Evolutionary conservation across 169 alveolate genomes (phyloP).

Genomic region (Plasmodium ovale): DNA sequence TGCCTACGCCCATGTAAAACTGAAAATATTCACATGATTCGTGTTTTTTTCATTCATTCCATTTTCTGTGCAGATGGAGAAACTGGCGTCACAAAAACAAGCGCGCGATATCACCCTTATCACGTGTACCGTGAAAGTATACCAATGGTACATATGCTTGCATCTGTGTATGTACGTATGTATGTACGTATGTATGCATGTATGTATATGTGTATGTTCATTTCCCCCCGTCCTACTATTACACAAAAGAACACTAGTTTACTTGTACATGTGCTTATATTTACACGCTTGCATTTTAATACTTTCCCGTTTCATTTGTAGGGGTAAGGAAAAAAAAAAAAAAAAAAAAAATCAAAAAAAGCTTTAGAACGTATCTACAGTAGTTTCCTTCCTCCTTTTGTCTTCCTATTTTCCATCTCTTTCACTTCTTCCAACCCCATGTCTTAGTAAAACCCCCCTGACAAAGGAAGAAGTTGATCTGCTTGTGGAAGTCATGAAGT

Average conservation of each 20-base stretch:
- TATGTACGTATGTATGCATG: not conserved
- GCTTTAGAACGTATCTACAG: not conserved
- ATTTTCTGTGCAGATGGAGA: constrained; percentile 22
- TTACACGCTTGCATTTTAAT: not conserved
- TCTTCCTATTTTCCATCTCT: not conserved
- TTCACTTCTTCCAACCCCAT: too few relatives aligned
- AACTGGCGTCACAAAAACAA: constrained; percentile 63
- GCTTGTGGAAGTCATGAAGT: constrained; percentile 41
- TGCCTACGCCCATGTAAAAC: not conserved
- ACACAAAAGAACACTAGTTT: too few relatives aligned
- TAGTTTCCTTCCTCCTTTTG: not conserved
- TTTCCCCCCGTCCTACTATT: too few relatives aligned
- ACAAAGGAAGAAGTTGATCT: constrained; percentile 54
- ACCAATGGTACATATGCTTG: constrained; percentile 22
- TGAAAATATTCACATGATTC: not conserved
- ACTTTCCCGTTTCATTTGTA: not conserved
- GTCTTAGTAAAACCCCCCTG: constrained; percentile 55
- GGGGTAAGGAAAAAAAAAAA: not conserved
- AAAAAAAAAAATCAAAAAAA: not conserved
- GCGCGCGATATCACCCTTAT: constrained; percentile 41
- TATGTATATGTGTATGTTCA: not conserved
- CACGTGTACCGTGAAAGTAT: constrained; percentile 67
- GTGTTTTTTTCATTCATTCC: not conserved
- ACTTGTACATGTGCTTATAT: not conserved
- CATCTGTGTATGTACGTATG: not conserved